Evolutionary conservation across 176 grass and related monocot species (phyloP).

Genomic region (Oryza brachyantha): DNA sequence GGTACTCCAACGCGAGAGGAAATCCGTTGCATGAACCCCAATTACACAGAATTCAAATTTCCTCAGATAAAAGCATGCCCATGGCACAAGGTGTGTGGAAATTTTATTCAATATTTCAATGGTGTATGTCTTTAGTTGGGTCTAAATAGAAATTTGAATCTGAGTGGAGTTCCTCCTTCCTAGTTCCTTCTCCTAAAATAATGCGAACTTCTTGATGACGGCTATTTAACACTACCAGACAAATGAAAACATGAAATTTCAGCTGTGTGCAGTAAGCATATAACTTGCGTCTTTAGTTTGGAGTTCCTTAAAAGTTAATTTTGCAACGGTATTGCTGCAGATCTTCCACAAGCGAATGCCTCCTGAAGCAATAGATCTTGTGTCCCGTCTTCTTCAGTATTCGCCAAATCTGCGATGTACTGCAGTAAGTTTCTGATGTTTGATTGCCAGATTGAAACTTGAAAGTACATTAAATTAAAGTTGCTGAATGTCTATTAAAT

Average conservation of each 20-base stretch:
- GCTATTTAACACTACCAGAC: neutral
- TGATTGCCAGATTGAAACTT: neutral
- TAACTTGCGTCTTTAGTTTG: neutral
- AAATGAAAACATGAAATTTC: neutral
- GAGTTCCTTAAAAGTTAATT: neutral
- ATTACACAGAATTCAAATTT: slow-evolving; percentile 60
- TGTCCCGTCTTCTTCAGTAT: slow-evolving; percentile 58
- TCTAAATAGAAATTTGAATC: neutral
- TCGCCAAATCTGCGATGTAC: slow-evolving; percentile 56
- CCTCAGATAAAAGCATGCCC: slow-evolving; percentile 62
- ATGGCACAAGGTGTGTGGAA: slow-evolving; percentile 51
- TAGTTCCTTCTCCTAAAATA: neutral
- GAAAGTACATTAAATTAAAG: neutral
- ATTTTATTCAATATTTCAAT: neutral
- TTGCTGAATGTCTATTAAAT: neutral
- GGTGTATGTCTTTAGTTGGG: neutral
- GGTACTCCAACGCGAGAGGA: slow-evolving; percentile 60
- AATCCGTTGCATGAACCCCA: slow-evolving; percentile 66
- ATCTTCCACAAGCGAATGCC: slow-evolving; percentile 64
- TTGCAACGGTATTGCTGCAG: slow-evolving; percentile 29
- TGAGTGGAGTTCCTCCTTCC: neutral
- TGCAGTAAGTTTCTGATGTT: slow-evolving; percentile 38
- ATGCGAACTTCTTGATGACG: neutral
- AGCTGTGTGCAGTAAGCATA: neutral
- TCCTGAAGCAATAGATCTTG: slow-evolving; percentile 65